Base-by-base conservation (phyloP, 371 early-diverging fungal species). In the Sporodiniella umbellata region DNA sequence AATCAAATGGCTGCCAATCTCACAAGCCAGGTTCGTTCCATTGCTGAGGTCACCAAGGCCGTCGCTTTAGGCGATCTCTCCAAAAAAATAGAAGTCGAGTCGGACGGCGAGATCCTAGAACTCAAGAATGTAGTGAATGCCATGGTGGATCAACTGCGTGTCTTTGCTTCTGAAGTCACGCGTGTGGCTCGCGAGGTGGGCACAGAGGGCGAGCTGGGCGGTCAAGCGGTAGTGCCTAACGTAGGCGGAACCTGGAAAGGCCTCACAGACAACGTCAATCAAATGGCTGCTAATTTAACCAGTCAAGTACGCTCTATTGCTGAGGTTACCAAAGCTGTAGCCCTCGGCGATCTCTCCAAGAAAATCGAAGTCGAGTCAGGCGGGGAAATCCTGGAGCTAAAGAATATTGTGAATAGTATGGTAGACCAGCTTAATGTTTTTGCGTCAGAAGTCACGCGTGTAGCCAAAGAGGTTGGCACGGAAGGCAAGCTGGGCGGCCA, bases 381-480 rank as follows among this genome's bases (percentile, higher is more conserved):
- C 8, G 69, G 72, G 15, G 67, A 69, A 47, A 66, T 75, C 50
- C 40, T 38, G 18, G 67, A 62, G 30, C 58, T 75, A 8, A 72
- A 71, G 28, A 39, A 51, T 2, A 61, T 68, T 17, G 64, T 69
- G 48, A 58, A 76, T 47, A 53, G 53, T n/a, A 63, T 72, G 56
- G 56, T 54, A 1, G 56, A 51, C 48, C 70, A 75, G 46, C 47
- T 79, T 0, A 44, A 48, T 17, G 74, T 69, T 2, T 83, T 83
- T 60, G 79, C 81, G 0, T 60, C 72, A 0, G 81, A 83, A 47
- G 84, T 83, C 1, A 75, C 84, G 0, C 73, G 86, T 28, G 81
- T 85, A 0, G 78, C 83, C 6, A 57, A 67, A 18, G 82, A 82
- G 40, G 85, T 85, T 6, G 81, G 85, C 10, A 75, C 78, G 0